Evolutionary conservation across 495 filamentous ascomycete species (phyloP), one percentile per base, ranked within the genome.

Genomic region (Chaetomium cochliodes): DNA sequence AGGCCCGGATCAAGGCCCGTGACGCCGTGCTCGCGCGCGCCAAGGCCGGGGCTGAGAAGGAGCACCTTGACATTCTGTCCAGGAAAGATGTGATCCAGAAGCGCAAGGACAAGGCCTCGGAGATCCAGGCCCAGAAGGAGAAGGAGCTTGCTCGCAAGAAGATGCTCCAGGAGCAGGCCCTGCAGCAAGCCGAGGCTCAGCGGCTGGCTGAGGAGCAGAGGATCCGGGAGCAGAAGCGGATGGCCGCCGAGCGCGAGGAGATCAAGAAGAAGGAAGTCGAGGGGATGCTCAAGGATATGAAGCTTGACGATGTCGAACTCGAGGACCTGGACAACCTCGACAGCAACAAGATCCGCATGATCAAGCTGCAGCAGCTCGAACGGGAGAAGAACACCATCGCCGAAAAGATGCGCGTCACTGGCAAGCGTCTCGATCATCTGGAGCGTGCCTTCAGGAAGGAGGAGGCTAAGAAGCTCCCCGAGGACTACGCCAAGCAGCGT

Each of bases 381-480:
- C 92, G 93, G 64, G 96, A 98, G 81, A 98, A 98, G 87, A 96
- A 93, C 72, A 92, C 86, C 70, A 86, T 97, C 68, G 86, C 88
- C 51, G 93, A 97, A 76, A 92, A 90, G 71, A 83, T 98, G 51
- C 88, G 92, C 65, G 85, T 93, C 66, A 96, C 93, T 55, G 90
- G 89, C 74, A 97, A 97, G 85, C 88, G 94, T 65, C 92, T 98
- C 73, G 94, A 98, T 76, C 94, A 98, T 79, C 82, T 98, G 69
- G 94, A 98, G 82, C 91, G 94, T 78, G 96, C 94, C 26, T 93
- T 94, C 84, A 86, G 96, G 69, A 90, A 91, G 69, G 96, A 98
- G 77, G 94, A 98, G 74, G 77, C 90, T 69, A 97, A 97, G 85
- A 91, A 96, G 75, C 81, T 98, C 57, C 80, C 88, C 56, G 85